Evolutionary conservation across 1,139 yeast species (phyloP), one percentile per base, ranked within the genome.

Genomic region (Saccharomycopsis crataegensis): DNA sequence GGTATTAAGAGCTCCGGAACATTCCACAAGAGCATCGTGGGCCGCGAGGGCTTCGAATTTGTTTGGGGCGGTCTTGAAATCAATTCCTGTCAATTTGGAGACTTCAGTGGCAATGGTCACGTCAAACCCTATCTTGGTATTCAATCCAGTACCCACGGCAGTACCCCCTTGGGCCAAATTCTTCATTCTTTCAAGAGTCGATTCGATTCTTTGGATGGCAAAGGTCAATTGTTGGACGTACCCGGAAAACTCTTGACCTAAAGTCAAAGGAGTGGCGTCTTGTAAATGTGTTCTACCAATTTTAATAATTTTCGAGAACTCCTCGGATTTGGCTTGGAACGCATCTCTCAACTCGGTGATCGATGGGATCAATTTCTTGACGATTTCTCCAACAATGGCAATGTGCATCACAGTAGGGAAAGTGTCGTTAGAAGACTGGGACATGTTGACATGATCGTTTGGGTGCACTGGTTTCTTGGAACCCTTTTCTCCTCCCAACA

Each of bases 391-490:
- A 57, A 90, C 96, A 37, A 98, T 96, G 52, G 99, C 98, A 72
- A 93, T 93, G 75, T 93, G 99, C 99, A 93, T 93, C 57, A 93
- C 99, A 38, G 99, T 91, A 61, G 99, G 99, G 86, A 91, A 88
- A 55, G 99, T 93, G 73, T 93, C 99, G 70, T 93, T 93, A 49
- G 97, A 89, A 22, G 97, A 89, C 74, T 93, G 99, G 14, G 97
- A 89, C 91, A 89, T 93, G 79, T 93, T 93, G 66, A 91, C 95
- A 72, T 93, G 98, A 73, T 93, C 98, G 73, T 93, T 93, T 62
- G 99, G 99, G 72, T 93, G 99, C 53, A 93, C 96, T 28, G 96
- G 96, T 59, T 72, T 78, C 76, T 93, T 93, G 60, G 96, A 83
- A 56, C 99, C 99, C 67, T 85, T 73, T 67, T 77, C 78, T 59